These are phyloP conservation scores for Lotus japonicus DNA, from an alignment of 306 rosid genomes.

Conservation along the genomic window DNA sequence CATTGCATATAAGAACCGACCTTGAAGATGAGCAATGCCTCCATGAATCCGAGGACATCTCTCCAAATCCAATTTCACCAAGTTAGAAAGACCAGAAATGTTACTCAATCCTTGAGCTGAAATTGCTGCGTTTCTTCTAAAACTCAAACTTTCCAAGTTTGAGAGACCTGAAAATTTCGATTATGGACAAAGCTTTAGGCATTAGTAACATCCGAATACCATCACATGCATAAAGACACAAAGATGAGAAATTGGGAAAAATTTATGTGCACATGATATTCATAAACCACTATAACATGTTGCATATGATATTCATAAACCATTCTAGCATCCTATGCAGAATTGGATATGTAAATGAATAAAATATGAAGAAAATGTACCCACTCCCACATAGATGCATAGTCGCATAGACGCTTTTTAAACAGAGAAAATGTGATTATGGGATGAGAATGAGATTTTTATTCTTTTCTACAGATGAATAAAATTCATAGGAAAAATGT, in stretches of 20 bases:
- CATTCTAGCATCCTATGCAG: neutral
- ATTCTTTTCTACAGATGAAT: neutral
- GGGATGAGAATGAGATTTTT: neutral
- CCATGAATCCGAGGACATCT: conserved; percentile 83
- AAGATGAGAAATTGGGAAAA: neutral
- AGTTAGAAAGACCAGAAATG: conserved; percentile 46
- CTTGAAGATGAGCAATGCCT: conserved; percentile 74
- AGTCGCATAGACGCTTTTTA: neutral
- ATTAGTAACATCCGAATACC: neutral
- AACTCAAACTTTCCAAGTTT: conserved; percentile 67
- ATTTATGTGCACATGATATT: neutral
- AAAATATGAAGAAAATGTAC: too few species aligned
- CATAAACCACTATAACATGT: neutral
- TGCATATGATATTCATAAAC: neutral
- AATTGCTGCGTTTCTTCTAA: conserved; percentile 65
- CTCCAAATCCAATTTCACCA: conserved; percentile 83
- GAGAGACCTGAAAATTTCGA: conserved; percentile 53
- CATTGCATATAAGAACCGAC: conserved; percentile 30
- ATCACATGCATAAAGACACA: neutral
- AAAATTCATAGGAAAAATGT: neutral
- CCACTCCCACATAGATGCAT: too few species aligned
- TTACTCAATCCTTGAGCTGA: conserved; percentile 74
- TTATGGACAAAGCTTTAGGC: neutral
- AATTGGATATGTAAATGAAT: neutral
- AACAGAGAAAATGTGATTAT: too few species aligned